These are phyloP conservation scores for Metschnikowia hibisci DNA, from an alignment of 805 yeast species.

Conservation along the genomic window DNA sequence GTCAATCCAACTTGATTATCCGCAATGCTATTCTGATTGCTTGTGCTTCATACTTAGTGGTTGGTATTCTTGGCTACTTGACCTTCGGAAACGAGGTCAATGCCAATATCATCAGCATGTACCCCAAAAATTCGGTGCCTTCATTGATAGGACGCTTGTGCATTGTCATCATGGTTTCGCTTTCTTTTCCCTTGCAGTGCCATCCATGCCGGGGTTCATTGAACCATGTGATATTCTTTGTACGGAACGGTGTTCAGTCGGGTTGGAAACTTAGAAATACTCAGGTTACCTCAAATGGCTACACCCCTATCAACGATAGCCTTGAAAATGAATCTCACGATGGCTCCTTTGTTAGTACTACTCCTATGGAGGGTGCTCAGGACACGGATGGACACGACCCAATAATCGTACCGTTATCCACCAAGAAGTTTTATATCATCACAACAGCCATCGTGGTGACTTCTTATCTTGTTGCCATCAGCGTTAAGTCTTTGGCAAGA, in stretches of 20 bases:
- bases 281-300: conserved; percentile 19
- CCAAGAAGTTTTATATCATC: conserved; percentile 23
- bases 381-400: conserved; percentile 46
- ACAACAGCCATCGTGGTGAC: conserved; percentile 37
- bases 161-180: conserved; percentile 66
- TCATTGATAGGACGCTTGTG: conserved; percentile 56
- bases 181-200: conserved; percentile 75
- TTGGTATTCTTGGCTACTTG: conserved; percentile 67
- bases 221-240: conserved; percentile 59
- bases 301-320: conserved; percentile 20
- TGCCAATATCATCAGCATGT: conserved; percentile 70
- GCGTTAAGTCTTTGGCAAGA: conserved; percentile 70
- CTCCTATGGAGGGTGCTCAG: conserved; percentile 46
- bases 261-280: conserved; percentile 22
- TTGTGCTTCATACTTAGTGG: conserved; percentile 52
- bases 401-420: conserved; percentile 34
- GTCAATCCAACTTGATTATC: conserved; percentile 48
- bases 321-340: conserved; percentile 22
- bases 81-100: conserved; percentile 78
- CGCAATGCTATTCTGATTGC: conserved; percentile 55
- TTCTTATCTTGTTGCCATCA: conserved; percentile 62
- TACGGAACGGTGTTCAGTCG: conserved; percentile 29
- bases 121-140: conserved; percentile 48
- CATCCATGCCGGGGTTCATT: conserved; percentile 76
- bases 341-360: conserved; percentile 39